Percentiles rank a stretch among this genome's conserved stretches.
These are phyloP conservation scores for Hevea brasiliensis DNA, from an alignment of 345 rosid genomes.

Conservation along the genomic window DNA sequence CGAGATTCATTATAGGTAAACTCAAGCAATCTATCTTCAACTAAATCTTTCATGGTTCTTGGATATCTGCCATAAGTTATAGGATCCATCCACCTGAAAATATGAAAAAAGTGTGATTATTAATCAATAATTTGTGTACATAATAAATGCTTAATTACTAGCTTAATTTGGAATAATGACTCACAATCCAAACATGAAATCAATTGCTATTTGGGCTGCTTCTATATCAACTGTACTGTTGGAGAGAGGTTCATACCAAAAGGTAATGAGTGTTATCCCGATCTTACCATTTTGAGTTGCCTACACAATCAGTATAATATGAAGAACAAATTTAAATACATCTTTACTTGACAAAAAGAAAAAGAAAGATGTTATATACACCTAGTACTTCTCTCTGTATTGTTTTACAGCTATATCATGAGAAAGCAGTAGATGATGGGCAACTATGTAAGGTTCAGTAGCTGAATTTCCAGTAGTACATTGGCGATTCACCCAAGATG, in stretches of 20 bases:
- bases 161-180: neutral
- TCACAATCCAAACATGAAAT: constrained; percentile 7
- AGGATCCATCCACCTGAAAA: constrained; percentile 17
- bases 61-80: constrained; percentile 18
- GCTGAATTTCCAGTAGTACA: constrained; percentile 11
- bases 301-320: no score
- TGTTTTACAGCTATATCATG: constrained; percentile 5
- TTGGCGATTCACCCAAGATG: no score
- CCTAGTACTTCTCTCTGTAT: constrained; percentile 13
- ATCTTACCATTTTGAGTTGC: no score
- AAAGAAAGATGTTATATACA: neutral
- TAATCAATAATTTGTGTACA: no score
- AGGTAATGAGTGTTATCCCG: neutral
- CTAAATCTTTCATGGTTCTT: constrained; percentile 5
- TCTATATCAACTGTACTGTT: neutral
- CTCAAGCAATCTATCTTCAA: constrained; percentile 1
- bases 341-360: no score
- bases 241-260: neutral
- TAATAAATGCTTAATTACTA: no score
- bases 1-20: neutral
- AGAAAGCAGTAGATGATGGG: neutral
- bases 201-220: neutral
- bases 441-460: neutral
- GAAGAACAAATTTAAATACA: no score
- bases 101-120: no score